Evolutionary conservation across 2,329 filamentous ascomycete genomes (phyloP).

Genomic region (Gaeumannomyces tritici): DNA sequence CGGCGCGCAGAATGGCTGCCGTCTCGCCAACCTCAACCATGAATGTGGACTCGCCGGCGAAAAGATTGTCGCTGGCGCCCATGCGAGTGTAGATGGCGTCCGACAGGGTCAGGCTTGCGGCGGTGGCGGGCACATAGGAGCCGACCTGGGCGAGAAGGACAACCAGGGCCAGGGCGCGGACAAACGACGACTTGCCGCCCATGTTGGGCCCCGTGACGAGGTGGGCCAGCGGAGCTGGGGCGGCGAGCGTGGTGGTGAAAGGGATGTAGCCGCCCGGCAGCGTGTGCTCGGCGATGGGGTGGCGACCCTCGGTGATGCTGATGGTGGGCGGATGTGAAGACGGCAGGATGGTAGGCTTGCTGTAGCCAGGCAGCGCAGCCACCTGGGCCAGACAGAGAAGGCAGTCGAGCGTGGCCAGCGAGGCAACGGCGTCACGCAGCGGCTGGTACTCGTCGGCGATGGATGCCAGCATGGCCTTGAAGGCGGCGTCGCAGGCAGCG

Average conservation of each 20-base stretch:
- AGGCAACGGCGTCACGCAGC: conserved; percentile 79
- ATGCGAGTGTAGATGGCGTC: conserved; percentile 94
- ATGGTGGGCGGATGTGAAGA: conserved; percentile 58
- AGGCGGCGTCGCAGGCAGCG: conserved; percentile 82
- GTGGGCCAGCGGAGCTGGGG: conserved; percentile 58
- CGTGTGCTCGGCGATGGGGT: conserved; percentile 92
- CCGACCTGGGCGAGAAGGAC: conserved; percentile 92
- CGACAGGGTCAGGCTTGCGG: conserved; percentile 66
- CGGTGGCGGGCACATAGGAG: conserved; percentile 78
- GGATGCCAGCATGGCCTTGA: conserved; percentile 57
- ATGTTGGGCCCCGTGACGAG: conserved; percentile 97
- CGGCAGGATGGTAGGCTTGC: conserved; percentile 59
- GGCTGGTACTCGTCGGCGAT: conserved; percentile 81
- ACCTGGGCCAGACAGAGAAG: conserved; percentile 78
- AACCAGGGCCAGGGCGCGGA: conserved; percentile 84
- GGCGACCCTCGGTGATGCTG: conserved; percentile 64
- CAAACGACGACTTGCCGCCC: conserved; percentile 97
- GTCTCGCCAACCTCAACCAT: conserved; percentile 98
- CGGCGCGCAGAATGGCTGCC: conserved; percentile 79
- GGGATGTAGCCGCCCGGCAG: conserved; percentile 83
- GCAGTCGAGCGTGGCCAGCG: conserved; percentile 81
- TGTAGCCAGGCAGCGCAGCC: conserved; percentile 79
- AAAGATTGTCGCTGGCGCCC: conserved; percentile 92
- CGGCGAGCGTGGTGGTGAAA: conserved; percentile 69
- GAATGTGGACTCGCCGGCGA: conserved; percentile 90